Evolutionary conservation across 805 yeast genomes (phyloP).

Genomic region (Candida khao-thaluensis): DNA sequence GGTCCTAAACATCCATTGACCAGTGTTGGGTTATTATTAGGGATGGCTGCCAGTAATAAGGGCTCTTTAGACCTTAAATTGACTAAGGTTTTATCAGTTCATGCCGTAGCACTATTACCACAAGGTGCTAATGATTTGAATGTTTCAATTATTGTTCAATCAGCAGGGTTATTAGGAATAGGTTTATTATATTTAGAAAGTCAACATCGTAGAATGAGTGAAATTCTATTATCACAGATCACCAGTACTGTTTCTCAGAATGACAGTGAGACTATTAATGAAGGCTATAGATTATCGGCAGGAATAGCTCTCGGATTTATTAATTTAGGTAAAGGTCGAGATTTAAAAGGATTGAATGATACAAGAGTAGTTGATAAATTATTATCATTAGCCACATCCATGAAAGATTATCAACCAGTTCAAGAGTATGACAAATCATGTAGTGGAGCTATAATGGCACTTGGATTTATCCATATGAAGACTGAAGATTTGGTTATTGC

Average conservation of each 20-base stretch:
- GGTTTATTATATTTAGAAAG: conserved; percentile 79
- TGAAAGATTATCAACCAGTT: conserved; percentile 61
- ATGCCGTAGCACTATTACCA: conserved; percentile 87
- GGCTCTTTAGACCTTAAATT: conserved; percentile 84
- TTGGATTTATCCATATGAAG: conserved; percentile 70
- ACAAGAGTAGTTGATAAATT: conserved; percentile 62
- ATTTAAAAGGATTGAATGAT: conserved; percentile 57
- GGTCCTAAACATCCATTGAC: conserved; percentile 86
- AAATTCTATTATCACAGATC: conserved; percentile 69
- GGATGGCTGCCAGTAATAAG: conserved; percentile 85
- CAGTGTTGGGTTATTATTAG: conserved; percentile 82
- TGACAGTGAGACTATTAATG: conserved; percentile 60
- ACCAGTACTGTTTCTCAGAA: conserved; percentile 51
- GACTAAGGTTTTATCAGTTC: conserved; percentile 89
- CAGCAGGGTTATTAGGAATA: conserved; percentile 88
- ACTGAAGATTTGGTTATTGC: conserved; percentile 64
- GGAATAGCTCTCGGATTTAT: conserved; percentile 87
- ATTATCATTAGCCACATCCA: conserved; percentile 54
- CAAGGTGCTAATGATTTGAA: conserved; percentile 87
- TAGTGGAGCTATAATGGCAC: conserved; percentile 74
- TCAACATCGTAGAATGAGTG: conserved; percentile 85
- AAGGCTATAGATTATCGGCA: conserved; percentile 81
- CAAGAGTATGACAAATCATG: conserved; percentile 61
- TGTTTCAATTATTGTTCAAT: conserved; percentile 78
- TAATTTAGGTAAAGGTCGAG: conserved; percentile 74